Percentiles rank a stretch among this genome's conserved stretches.
These are phyloP conservation scores for Trifolium dubium DNA, from an alignment of 306 rosid genomes.

Conservation along the genomic window DNA sequence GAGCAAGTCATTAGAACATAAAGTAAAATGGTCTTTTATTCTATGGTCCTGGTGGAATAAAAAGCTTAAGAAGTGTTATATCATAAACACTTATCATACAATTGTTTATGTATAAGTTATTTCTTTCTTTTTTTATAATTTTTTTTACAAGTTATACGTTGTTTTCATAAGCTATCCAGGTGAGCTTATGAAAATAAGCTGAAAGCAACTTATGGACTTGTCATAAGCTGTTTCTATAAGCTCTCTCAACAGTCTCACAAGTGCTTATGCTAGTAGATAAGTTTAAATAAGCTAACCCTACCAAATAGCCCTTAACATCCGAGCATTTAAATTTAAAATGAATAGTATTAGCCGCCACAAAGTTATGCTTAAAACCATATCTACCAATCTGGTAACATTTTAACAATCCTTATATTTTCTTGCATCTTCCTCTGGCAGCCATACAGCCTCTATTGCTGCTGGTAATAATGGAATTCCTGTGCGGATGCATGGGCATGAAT, in stretches of 20 bases:
- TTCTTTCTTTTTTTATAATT: no score
- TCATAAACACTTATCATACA: background rate
- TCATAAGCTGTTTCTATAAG: background rate
- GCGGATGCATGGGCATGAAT: conserved; percentile 92
- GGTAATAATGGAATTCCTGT: conserved; percentile 99
- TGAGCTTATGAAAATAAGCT: background rate
- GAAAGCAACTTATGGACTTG: background rate
- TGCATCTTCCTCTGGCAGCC: conserved; percentile 60
- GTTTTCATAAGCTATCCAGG: background rate
- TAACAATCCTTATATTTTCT: conserved; percentile 29
- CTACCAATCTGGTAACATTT: conserved; percentile 23
- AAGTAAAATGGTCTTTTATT: conserved; percentile 20
- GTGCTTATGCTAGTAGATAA: background rate
- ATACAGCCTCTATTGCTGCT: conserved; percentile 98
- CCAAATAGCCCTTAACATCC: background rate
- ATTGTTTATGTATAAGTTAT: background rate
- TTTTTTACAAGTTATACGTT: background rate
- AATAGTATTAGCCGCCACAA: conserved; percentile 2
- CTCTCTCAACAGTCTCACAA: background rate
- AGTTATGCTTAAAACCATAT: conserved; percentile 27
- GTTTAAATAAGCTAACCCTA: background rate
- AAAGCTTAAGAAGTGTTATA: background rate
- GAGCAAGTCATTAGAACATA: background rate
- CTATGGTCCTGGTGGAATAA: background rate
- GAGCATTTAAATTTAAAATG: conserved; percentile 24